Conservation (phyloP, 192 early-diverging fungal genomes). For the Diversispora epigaea region DNA sequence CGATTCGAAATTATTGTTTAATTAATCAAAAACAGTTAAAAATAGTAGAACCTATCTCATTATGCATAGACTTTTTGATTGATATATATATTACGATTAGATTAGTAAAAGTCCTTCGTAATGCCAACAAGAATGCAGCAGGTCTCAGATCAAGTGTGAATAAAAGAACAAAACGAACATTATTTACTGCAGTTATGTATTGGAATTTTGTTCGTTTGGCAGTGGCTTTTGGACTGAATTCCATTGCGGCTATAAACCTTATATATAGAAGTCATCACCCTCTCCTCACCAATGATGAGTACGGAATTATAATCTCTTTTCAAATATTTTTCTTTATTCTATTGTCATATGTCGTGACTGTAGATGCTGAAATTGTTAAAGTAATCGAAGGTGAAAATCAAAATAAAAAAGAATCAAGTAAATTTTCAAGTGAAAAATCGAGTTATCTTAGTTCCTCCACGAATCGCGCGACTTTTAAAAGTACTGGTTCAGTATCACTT, state of each 20-base stretch:
- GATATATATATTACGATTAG: slow-evolving; percentile 1
- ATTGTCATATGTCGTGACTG: slow-evolving; percentile 15
- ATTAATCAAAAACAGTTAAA: no score
- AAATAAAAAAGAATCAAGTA: not conserved
- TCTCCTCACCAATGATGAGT: no score
- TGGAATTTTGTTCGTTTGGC: slow-evolving; percentile 29
- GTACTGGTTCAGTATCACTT: not conserved
- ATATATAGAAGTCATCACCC: no score
- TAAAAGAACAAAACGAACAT: not conserved
- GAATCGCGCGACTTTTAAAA: not conserved
- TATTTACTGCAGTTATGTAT: slow-evolving; percentile 31
- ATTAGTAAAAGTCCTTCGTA: not conserved
- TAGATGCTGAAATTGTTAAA: slow-evolving; percentile 28
- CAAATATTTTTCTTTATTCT: not conserved
- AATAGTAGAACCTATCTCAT: not conserved
- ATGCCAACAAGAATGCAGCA: slow-evolving; percentile 15
- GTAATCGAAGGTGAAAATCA: slow-evolving; percentile 2
- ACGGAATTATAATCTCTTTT: no score
- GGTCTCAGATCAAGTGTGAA: not conserved
- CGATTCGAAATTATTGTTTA: not conserved
- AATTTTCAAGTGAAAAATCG: not conserved
- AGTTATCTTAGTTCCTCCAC: not conserved
- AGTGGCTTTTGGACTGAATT: not conserved
- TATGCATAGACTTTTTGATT: not conserved
- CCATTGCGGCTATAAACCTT: not conserved